A percentile compares a stretch with the other conserved stretches of the same genome.
phyloP scores from a whole-genome alignment of 208 protist species.

The Trypanosoma vivax region DNA sequence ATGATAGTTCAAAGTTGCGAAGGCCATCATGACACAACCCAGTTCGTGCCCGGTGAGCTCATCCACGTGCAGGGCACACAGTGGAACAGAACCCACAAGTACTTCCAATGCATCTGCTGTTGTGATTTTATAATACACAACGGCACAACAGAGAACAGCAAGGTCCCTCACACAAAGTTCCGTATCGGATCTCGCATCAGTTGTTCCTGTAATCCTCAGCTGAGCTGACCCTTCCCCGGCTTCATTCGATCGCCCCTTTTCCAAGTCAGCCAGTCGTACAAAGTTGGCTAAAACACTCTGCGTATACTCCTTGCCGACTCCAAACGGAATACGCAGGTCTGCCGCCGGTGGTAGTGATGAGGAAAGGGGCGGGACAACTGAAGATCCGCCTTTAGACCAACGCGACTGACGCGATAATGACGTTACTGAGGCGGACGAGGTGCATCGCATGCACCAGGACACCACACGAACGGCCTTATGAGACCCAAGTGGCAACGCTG shows the following conservation, averaged over 20 bases:
- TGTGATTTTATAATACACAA: constrained; percentile 62
- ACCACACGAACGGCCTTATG: constrained; percentile 14
- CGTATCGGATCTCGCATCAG: not conserved
- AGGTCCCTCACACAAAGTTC: constrained; percentile 27
- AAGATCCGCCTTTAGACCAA: not conserved
- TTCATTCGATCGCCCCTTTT: no score
- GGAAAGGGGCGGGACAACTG: not conserved
- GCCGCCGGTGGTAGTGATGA: constrained; percentile 10
- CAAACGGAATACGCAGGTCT: constrained; percentile 44
- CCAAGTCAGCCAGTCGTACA: not conserved
- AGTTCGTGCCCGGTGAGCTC: constrained; percentile 51
- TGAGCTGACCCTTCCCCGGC: no score
- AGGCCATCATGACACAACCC: constrained; percentile 52
- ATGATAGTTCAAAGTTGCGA: constrained; percentile 40
- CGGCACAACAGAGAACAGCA: constrained; percentile 44
- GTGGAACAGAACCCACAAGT: constrained; percentile 38
- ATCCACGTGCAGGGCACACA: constrained; percentile 29
- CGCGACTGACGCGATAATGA: not conserved
- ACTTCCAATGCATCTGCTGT: constrained; percentile 33
- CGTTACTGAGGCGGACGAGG: not conserved
- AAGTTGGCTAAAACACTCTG: constrained; percentile 6
- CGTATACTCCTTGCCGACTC: constrained; percentile 43
- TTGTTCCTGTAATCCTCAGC: no score
- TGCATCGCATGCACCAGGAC: constrained; percentile 10
- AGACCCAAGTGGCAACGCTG: constrained; percentile 11